Evolutionary conservation across 1,284 basidiomycete genomes (phyloP), one percentile per base, ranked within the genome.

Genomic region (Boletus sp.): DNA sequence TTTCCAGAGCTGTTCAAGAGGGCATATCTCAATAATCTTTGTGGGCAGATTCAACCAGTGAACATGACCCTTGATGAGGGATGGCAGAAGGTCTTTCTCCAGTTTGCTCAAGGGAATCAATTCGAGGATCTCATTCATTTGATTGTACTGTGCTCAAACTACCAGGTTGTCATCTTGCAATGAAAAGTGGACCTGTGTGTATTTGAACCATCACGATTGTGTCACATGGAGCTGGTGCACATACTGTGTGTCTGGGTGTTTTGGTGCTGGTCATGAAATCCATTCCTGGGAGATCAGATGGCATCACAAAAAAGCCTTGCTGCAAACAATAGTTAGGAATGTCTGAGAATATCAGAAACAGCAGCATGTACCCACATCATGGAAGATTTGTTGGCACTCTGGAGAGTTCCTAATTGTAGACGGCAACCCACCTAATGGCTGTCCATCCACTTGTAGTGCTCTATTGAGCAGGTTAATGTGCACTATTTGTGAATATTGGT

Each of bases 281-380:
- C 74, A 79, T 75, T 1, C 73, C 74, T 1, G 64, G 61, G 11
- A 74, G 62, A 37, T 18, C 18, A 9, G 37, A 37, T 18, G 77
- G 79, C 22, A 74, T 61, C 27, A 78, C 68, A 39, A 76, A 68
- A 12, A 77, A 60, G 9, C 71, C 63, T 68, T 67, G 68, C 77
- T 79, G 48, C 11, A 9, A 47, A 11, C 37, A 7, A 18, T 9
- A 16, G 12, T 58, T 20, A 53, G 24, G 24, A 29, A 45, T 3
- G 4, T 9, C 15, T 9, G 0, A 29, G 29, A 50, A 24, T 29
- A 20, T 2, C 22, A 11, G 18, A 29, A 8, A 33, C 27, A 4
- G 31, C 31, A 13, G 31, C 12, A 57, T 60, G 33, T 43, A 75
- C 42, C 3, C 13, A 43, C 76, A 31, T 66, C 37, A 16, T 64